Conservation (phyloP, 805 yeast species). For the Jamesozyma spencerorum region DNA sequence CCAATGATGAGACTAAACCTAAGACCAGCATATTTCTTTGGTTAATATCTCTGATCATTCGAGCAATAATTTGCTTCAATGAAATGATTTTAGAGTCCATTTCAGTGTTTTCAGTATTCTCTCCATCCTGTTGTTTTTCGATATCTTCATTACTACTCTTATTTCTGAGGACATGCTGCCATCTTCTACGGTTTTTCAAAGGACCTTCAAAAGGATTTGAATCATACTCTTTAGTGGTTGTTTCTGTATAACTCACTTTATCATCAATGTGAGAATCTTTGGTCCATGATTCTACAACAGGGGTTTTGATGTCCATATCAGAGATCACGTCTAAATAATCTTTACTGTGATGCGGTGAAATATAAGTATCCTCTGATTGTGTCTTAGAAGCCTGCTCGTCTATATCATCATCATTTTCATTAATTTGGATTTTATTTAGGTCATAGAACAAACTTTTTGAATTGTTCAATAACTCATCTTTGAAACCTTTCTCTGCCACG, state of each 20-base stretch:
- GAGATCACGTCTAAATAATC: background rate
- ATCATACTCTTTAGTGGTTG: too few relatives aligned
- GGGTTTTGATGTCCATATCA: background rate
- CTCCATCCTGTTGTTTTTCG: background rate
- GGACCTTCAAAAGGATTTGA: too few relatives aligned
- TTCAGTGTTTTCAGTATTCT: background rate
- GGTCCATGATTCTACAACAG: background rate
- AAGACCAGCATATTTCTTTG: slow-evolving; percentile 26
- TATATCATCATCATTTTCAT: slow-evolving; percentile 1
- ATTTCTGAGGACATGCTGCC: too few relatives aligned
- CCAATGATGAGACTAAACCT: slow-evolving; percentile 47
- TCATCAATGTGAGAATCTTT: background rate
- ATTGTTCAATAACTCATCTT: slow-evolving; percentile 25
- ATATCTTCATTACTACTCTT: too few relatives aligned
- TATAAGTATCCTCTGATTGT: slow-evolving; percentile 3
- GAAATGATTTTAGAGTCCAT: slow-evolving; percentile 6
- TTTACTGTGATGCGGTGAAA: too few relatives aligned
- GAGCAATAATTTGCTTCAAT: slow-evolving; percentile 21
- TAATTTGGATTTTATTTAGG: slow-evolving; percentile 7
- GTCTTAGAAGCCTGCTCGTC: slow-evolving; percentile 2
- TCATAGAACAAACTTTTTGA: slow-evolving; percentile 7
- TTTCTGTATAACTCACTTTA: too few relatives aligned
- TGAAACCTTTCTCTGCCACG: slow-evolving; percentile 38
- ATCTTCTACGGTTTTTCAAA: too few relatives aligned
- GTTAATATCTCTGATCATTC: slow-evolving; percentile 20